Evolutionary conservation across 1,284 basidiomycete species (phyloP).

Genomic region (Puccinia polysora): DNA sequence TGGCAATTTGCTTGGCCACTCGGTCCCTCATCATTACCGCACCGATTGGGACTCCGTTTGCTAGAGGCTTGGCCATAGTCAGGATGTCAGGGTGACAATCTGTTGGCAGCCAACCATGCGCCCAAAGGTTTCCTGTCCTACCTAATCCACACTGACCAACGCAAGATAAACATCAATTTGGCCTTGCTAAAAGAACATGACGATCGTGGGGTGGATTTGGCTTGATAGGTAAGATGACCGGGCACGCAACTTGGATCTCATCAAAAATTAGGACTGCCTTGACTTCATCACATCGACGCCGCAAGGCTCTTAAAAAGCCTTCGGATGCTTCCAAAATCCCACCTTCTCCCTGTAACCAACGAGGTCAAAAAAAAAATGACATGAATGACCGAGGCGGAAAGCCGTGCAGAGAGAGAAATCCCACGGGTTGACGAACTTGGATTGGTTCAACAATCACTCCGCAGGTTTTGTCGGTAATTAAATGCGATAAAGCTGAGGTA

Average conservation of each 20-base stretch:
- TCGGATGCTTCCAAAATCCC: slow-evolving; percentile 72
- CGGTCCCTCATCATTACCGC: slow-evolving; percentile 81
- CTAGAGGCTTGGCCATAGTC: slow-evolving; percentile 97
- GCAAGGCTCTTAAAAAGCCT: slow-evolving; percentile 73
- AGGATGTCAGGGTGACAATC: slow-evolving; percentile 96
- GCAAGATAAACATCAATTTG: slow-evolving; percentile 15
- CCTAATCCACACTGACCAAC: slow-evolving; percentile 78
- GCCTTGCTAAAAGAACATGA: neutral
- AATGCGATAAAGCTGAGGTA: slow-evolving; percentile 58
- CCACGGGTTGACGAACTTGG: slow-evolving; percentile 45
- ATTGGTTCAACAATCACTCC: slow-evolving; percentile 90
- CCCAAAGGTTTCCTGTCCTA: slow-evolving; percentile 86
- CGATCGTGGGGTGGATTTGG: neutral
- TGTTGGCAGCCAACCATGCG: slow-evolving; percentile 73
- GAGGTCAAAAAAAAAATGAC: slow-evolving; percentile 10
- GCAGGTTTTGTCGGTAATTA: slow-evolving; percentile 76
- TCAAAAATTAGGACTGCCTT: slow-evolving; percentile 93
- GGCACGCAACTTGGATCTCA: slow-evolving; percentile 76
- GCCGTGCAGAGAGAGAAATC: neutral
- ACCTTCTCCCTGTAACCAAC: slow-evolving; percentile 90
- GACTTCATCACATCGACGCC: slow-evolving; percentile 79
- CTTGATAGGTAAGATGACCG: neutral
- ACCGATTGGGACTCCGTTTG: slow-evolving; percentile 97
- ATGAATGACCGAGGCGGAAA: neutral
- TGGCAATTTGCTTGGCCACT: slow-evolving; percentile 73